Conservation (phyloP, 805 yeast species). For the Candida alai region DNA sequence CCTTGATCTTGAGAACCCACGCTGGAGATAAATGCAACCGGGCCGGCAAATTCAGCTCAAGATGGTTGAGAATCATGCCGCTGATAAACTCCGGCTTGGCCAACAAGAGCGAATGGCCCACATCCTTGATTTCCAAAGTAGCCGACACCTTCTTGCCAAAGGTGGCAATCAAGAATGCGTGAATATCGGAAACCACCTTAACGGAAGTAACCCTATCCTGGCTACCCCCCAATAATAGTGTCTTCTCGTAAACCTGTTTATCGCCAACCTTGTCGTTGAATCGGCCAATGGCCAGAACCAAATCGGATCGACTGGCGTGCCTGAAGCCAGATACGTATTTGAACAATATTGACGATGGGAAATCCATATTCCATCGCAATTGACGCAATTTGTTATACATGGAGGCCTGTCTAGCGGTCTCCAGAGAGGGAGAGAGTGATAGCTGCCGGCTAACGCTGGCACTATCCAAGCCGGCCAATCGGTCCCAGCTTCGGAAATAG, state of each 20-base stretch:
- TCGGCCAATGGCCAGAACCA: conserved; percentile 35
- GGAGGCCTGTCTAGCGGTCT: conserved; percentile 14
- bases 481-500: conserved; percentile 52
- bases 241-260: conserved; percentile 34
- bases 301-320: conserved; percentile 41
- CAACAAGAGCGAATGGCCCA: conserved; percentile 64
- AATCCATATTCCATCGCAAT: conserved; percentile 67
- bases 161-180: conserved; percentile 19
- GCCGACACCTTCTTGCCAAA: conserved; percentile 27
- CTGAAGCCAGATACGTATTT: conserved; percentile 49
- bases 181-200: conserved; percentile 26
- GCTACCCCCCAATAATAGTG: conserved; percentile 56
- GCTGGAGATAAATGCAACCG: conserved; percentile 56
- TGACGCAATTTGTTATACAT: conserved; percentile 50
- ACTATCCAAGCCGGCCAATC: conserved; percentile 60
- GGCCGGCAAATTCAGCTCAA: conserved; percentile 45
- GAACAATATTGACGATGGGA: conserved; percentile 51
- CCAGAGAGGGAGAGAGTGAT: conserved; percentile 16
- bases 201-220: conserved; percentile 56
- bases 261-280: conserved; percentile 32
- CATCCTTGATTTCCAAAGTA: conserved; percentile 38
- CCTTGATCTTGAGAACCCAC: conserved; percentile 66
- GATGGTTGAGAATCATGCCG: conserved; percentile 57
- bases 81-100: conserved; percentile 62
- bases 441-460: conserved; percentile 58